Conservation (phyloP, 306 rosid species). For the Fragaria nilgerrensis region DNA sequence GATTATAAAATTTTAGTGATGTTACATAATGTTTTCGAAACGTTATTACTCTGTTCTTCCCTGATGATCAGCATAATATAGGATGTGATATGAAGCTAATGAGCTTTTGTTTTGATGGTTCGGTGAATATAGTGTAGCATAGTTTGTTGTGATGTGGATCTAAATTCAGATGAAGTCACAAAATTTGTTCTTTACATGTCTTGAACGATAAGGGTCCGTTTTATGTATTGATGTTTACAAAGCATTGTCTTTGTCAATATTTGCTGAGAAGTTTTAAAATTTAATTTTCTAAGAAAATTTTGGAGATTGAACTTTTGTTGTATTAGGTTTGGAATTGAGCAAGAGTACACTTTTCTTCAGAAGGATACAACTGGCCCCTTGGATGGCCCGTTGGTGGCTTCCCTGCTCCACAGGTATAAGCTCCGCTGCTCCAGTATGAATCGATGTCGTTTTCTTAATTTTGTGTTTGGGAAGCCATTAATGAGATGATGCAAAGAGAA, state of each 20-base stretch:
- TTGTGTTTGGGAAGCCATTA: not conserved
- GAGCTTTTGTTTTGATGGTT: not conserved
- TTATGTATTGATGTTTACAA: not conserved
- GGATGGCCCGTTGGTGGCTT: conserved; percentile 59
- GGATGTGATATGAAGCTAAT: not conserved
- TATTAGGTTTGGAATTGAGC: conserved; percentile 58
- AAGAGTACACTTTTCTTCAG: conserved; percentile 59
- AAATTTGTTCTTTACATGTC: not conserved
- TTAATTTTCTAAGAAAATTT: too few relatives aligned
- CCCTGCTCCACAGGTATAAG: conserved; percentile 53
- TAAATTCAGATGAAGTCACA: too few relatives aligned
- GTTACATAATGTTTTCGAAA: too few relatives aligned
- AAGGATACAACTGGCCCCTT: conserved; percentile 43
- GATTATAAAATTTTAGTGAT: too few relatives aligned
- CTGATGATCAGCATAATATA: too few relatives aligned
- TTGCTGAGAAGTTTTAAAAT: too few relatives aligned
- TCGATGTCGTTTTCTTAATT: not conserved
- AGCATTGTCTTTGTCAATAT: not conserved
- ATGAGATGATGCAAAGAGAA: not conserved
- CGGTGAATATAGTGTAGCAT: not conserved
- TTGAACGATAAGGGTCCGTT: not conserved
- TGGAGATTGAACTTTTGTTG: not conserved
- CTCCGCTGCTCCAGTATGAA: not conserved
- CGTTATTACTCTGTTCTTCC: too few relatives aligned
- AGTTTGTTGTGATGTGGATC: not conserved